A percentile compares a stretch with the other conserved stretches of the same genome.
phyloP scores from a whole-genome alignment of 306 rosid species.

The Pyrus bretschneideri region DNA sequence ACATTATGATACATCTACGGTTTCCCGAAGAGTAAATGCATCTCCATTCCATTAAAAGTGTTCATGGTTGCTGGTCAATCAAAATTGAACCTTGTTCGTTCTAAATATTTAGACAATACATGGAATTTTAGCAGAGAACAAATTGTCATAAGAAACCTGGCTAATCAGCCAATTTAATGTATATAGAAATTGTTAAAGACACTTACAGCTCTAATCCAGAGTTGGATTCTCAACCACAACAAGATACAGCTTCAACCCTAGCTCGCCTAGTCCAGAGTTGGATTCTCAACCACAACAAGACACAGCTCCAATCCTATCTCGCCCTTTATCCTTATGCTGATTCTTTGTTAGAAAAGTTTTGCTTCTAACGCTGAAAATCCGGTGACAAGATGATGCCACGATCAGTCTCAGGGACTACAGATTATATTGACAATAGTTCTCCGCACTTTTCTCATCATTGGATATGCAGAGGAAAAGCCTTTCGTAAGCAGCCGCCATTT shows the following conservation, averaged over 20 bases:
- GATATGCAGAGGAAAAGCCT: constrained; percentile 70
- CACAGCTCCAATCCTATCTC: background rate
- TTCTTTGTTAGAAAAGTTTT: background rate
- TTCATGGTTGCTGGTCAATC: background rate
- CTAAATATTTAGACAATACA: background rate
- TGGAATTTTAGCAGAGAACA: background rate
- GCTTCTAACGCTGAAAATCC: background rate
- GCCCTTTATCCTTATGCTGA: background rate
- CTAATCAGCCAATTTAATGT: background rate
- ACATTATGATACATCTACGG: too few relatives aligned
- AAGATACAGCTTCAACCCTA: background rate
- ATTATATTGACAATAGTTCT: constrained; percentile 30
- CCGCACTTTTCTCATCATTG: constrained; percentile 16
- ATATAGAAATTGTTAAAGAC: background rate
- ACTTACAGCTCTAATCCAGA: background rate
- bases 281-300: background rate
- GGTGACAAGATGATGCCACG: background rate
- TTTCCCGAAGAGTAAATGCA: background rate
- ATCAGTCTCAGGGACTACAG: background rate
- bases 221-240: too few relatives aligned
- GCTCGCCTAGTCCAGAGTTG: background rate
- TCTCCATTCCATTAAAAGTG: background rate
- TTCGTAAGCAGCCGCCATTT: constrained; percentile 66
- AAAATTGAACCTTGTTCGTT: background rate
- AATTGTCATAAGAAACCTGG: background rate